A percentile compares a stretch with the other conserved stretches of the same genome.
Evolutionary conservation across 345 rosid species (phyloP).

Genomic region (Corchorus capsularis): DNA sequence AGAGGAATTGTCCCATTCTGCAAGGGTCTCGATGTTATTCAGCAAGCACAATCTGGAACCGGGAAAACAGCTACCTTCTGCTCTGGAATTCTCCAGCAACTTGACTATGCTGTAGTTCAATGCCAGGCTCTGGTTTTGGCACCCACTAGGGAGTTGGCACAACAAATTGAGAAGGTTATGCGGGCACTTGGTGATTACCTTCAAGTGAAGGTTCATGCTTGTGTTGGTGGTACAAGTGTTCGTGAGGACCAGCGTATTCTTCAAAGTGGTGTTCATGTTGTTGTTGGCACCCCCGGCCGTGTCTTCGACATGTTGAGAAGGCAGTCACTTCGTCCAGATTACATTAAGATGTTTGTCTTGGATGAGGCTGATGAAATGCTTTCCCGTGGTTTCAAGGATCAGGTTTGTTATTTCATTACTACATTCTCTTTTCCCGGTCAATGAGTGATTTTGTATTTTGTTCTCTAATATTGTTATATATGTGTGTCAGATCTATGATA

Average conservation of each 20-base stretch:
- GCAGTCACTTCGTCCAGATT: conserved; percentile 80
- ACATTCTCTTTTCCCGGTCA: not conserved
- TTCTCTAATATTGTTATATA: not conserved
- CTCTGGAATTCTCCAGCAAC: conserved; percentile 91
- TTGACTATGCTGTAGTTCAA: conserved; percentile 60
- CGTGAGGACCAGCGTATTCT: conserved; percentile 94
- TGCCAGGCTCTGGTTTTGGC: conserved; percentile 93
- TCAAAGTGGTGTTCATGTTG: conserved; percentile 92
- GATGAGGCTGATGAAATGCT: conserved; percentile 99
- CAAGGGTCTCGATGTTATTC: conserved; percentile 93
- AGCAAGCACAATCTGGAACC: conserved; percentile 96
- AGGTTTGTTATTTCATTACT: conserved; percentile 44
- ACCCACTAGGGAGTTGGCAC: conserved; percentile 90
- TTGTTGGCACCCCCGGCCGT: conserved; percentile 97
- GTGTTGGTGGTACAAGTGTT: conserved; percentile 95
- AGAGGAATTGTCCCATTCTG: conserved; percentile 93
- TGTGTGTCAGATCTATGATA: conserved; percentile 68
- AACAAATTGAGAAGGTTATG: conserved; percentile 97
- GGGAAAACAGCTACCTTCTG: conserved; percentile 96
- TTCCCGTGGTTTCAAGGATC: conserved; percentile 93
- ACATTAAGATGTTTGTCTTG: conserved; percentile 82
- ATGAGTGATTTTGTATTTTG: not conserved
- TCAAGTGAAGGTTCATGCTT: conserved; percentile 91
- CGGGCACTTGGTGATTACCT: conserved; percentile 91
- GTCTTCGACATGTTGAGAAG: conserved; percentile 93